These are phyloP conservation scores for Priceomyces carsonii DNA, from an alignment of 805 yeast species.

Conservation along the genomic window DNA sequence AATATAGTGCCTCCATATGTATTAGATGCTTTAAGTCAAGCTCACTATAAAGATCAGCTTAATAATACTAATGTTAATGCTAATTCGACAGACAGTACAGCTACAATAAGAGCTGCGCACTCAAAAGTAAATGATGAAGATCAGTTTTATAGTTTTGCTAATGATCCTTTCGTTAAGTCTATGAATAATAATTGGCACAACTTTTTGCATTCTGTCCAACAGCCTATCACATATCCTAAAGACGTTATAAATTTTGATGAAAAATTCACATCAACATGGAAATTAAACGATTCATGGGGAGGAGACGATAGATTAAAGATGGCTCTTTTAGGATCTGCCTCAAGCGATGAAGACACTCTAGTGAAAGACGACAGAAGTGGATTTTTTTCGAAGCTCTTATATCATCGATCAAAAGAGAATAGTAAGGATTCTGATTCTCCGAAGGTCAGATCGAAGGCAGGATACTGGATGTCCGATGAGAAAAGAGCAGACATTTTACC, in stretches of 20 bases:
- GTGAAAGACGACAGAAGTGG: slow-evolving; percentile 18
- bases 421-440: slow-evolving; percentile 29
- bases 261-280: slow-evolving; percentile 35
- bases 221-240: slow-evolving; percentile 39
- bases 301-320: slow-evolving; percentile 65
- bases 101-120: slow-evolving; percentile 8
- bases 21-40: slow-evolving; percentile 51
- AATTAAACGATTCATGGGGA: slow-evolving; percentile 58
- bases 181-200: slow-evolving; percentile 52
- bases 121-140: slow-evolving; percentile 23
- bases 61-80: slow-evolving; percentile 29
- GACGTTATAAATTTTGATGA: slow-evolving; percentile 27
- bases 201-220: slow-evolving; percentile 48
- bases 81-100: slow-evolving; percentile 10
- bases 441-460: slow-evolving; percentile 55
- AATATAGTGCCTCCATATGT: slow-evolving; percentile 63
- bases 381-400: slow-evolving; percentile 13
- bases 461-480: slow-evolving; percentile 67
- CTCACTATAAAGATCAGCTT: slow-evolving; percentile 39
- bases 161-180: slow-evolving; percentile 38
- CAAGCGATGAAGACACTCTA: slow-evolving; percentile 30
- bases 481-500: slow-evolving; percentile 67
- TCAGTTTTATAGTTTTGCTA: slow-evolving; percentile 34
- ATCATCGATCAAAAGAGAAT: slow-evolving; percentile 8
- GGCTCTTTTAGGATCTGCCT: slow-evolving; percentile 44